Conservation (phyloP, 805 yeast genomes). For the Komagataella phaffii region DNA sequence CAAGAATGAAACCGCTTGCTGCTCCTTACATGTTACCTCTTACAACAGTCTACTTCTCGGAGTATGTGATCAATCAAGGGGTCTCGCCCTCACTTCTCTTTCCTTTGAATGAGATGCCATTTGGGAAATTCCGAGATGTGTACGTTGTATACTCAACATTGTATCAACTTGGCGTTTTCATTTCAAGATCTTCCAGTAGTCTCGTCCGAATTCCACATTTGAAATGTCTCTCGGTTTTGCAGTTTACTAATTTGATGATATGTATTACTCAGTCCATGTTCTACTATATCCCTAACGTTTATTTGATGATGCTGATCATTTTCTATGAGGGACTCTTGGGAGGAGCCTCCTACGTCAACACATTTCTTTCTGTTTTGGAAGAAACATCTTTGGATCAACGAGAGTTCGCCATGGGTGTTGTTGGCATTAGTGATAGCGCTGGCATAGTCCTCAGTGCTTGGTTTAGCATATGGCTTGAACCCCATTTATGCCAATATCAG, state of each 20-base stretch:
- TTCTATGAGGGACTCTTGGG: slow-evolving; percentile 88
- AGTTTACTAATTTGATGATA: slow-evolving; percentile 44
- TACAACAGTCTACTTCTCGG: slow-evolving; percentile 71
- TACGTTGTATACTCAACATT: slow-evolving; percentile 86
- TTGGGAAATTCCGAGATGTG: slow-evolving; percentile 61
- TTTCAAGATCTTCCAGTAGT: slow-evolving; percentile 75
- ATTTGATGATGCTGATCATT: slow-evolving; percentile 45
- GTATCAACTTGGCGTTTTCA: slow-evolving; percentile 86
- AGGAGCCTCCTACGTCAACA: slow-evolving; percentile 82
- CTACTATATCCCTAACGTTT: slow-evolving; percentile 44
- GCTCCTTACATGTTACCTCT: slow-evolving; percentile 75
- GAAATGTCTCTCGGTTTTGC: slow-evolving; percentile 53
- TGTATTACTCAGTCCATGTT: slow-evolving; percentile 53
- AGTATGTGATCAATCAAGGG: slow-evolving; percentile 85
- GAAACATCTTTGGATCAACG: slow-evolving; percentile 34
- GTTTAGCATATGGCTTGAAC: slow-evolving; percentile 64
- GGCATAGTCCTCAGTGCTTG: slow-evolving; percentile 80
- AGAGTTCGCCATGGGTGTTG: slow-evolving; percentile 75
- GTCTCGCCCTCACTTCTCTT: slow-evolving; percentile 79
- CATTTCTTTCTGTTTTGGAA: slow-evolving; percentile 68
- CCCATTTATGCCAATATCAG: slow-evolving; percentile 58
- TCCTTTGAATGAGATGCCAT: slow-evolving; percentile 60
- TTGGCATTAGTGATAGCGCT: slow-evolving; percentile 69
- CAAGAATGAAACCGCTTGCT: slow-evolving; percentile 27
- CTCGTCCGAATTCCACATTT: slow-evolving; percentile 45